Percentiles rank a stretch among this genome's conserved stretches.
These are phyloP conservation scores for Pythium sukuiense DNA, from an alignment of 352 stramenopile genomes.

Conservation along the genomic window DNA sequence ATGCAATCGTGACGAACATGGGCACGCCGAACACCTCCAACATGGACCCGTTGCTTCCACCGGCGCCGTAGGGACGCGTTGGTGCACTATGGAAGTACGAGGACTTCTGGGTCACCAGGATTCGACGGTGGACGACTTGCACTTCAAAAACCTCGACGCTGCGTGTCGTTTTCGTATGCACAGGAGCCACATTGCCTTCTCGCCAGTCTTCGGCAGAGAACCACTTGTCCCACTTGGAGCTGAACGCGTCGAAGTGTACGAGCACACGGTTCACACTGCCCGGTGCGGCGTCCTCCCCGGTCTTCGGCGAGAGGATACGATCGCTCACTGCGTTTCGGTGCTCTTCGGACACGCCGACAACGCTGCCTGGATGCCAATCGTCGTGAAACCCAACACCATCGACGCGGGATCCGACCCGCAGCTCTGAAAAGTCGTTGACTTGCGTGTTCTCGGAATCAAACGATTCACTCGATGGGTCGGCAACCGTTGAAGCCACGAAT, in stretches of 20 bases:
- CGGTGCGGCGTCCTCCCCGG: slow-evolving; percentile 1
- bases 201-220: slow-evolving; percentile 59
- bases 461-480: neutral
- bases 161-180: slow-evolving; percentile 41
- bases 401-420: slow-evolving; percentile 56
- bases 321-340: neutral
- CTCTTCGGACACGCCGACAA: slow-evolving; percentile 43
- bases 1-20: slow-evolving; percentile 76
- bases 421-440: slow-evolving; percentile 39
- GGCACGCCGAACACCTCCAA: slow-evolving; percentile 66
- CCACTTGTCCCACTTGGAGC: slow-evolving; percentile 75
- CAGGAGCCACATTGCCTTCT: slow-evolving; percentile 44
- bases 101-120: slow-evolving; percentile 21
- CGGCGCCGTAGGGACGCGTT: neutral
- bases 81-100: slow-evolving; percentile 16
- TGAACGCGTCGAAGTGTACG: slow-evolving; percentile 76
- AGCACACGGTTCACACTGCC: slow-evolving; percentile 29
- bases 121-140: slow-evolving; percentile 67
- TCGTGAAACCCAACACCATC: slow-evolving; percentile 53
- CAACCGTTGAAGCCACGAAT: neutral
- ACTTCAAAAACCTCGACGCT: slow-evolving; percentile 72
- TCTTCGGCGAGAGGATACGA: neutral
- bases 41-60: neutral
- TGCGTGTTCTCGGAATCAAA: neutral
- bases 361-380: slow-evolving; percentile 61